These are phyloP conservation scores for Colletotrichum godetiae DNA, from an alignment of 2,329 filamentous ascomycete species.

Conservation along the genomic window DNA sequence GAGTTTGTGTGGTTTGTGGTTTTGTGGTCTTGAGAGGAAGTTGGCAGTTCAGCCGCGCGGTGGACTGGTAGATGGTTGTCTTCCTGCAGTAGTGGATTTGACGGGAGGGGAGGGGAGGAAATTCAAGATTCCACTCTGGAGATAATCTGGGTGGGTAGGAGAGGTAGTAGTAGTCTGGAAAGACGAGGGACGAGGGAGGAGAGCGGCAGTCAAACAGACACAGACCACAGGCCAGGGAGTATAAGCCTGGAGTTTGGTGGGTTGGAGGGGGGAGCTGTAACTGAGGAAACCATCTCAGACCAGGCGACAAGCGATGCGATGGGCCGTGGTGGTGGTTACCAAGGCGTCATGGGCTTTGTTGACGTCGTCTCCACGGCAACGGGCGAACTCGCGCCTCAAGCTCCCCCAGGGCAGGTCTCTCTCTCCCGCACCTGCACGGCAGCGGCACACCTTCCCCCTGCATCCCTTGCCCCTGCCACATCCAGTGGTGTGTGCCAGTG, in stretches of 20 bases:
- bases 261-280: conserved; percentile 32
- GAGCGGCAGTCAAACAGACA: conserved; percentile 2
- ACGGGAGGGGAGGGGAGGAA: conserved; percentile 32
- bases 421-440: not conserved
- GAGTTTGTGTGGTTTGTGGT: not conserved
- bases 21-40: not conserved
- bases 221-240: conserved; percentile 21
- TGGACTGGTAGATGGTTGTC: conserved; percentile 25
- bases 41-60: conserved; percentile 11
- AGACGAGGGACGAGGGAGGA: conserved; percentile 12
- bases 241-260: conserved; percentile 18
- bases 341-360: conserved; percentile 44
- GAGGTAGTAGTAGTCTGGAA: conserved; percentile 13
- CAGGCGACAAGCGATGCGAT: conserved; percentile 18
- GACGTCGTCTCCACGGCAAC: conserved; percentile 49
- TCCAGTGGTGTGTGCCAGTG: not conserved
- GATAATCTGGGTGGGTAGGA: conserved; percentile 33
- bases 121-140: conserved; percentile 37
- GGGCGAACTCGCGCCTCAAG: not conserved
- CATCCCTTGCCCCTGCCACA: not conserved
- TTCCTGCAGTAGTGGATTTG: conserved; percentile 34
- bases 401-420: not conserved
- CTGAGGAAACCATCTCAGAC: conserved; percentile 40
- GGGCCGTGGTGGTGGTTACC: conserved; percentile 37
- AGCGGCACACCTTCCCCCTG: not conserved